Conservation (phyloP, 768 basidiomycete species). For the Naganishia randhawae region DNA sequence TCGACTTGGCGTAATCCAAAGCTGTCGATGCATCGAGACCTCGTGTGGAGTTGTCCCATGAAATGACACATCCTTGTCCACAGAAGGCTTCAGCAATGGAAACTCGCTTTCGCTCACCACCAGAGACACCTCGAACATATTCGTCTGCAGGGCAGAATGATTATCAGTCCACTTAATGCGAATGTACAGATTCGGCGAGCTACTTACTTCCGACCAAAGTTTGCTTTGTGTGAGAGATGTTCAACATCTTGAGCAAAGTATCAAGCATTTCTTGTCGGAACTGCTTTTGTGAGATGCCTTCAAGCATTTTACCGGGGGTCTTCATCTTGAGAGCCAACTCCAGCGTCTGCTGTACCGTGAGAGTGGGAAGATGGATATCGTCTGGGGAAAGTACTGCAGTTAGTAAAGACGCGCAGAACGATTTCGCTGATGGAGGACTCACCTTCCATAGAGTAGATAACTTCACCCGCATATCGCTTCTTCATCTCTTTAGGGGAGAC, state of each 20-base stretch:
- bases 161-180: slow-evolving; percentile 10
- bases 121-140: slow-evolving; percentile 54
- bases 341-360: slow-evolving; percentile 57
- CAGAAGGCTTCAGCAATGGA: slow-evolving; percentile 54
- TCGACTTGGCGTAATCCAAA: slow-evolving; percentile 73
- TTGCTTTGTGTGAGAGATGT: slow-evolving; percentile 53
- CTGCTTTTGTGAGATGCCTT: slow-evolving; percentile 54
- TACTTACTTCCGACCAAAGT: slow-evolving; percentile 49
- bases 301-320: slow-evolving; percentile 61
- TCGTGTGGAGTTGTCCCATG: slow-evolving; percentile 61
- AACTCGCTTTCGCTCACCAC: slow-evolving; percentile 55
- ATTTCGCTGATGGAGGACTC: neutral
- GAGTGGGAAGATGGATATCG: slow-evolving; percentile 77
- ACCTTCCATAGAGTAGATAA: slow-evolving; percentile 59
- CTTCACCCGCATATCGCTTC: slow-evolving; percentile 69
- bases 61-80: slow-evolving; percentile 45
- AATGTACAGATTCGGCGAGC: neutral
- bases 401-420: neutral
- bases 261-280: slow-evolving; percentile 54
- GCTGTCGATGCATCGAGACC: slow-evolving; percentile 69
- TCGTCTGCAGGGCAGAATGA: slow-evolving; percentile 33
- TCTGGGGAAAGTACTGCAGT: slow-evolving; percentile 56
- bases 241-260: slow-evolving; percentile 57
- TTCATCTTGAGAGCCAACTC: slow-evolving; percentile 60
- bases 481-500: slow-evolving; percentile 64